These are phyloP conservation scores for Diversispora epigaea DNA, from an alignment of 192 early-diverging fungal genomes.

Conservation along the genomic window DNA sequence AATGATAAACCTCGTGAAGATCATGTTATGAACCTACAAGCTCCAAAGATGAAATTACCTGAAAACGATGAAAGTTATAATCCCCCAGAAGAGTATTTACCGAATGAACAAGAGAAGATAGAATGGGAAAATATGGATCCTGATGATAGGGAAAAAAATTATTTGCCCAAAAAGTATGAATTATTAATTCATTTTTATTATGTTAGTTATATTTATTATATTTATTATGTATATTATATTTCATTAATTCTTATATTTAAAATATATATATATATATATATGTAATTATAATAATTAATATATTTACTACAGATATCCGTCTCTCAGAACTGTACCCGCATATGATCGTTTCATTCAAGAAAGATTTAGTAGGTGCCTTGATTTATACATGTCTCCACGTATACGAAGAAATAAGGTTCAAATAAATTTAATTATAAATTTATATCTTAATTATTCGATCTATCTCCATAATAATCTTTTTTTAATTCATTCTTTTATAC, in stretches of 20 bases:
- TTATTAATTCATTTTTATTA: not conserved
- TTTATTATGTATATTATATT: too few relatives aligned
- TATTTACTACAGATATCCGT: slow-evolving; percentile 47
- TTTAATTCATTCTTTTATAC: not conserved
- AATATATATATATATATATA: too few relatives aligned
- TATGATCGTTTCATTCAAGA: slow-evolving; percentile 91
- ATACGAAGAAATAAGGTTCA: slow-evolving; percentile 75
- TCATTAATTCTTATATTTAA: too few relatives aligned
- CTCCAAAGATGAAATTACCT: slow-evolving; percentile 86
- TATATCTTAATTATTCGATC: not conserved
- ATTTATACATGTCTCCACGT: slow-evolving; percentile 95
- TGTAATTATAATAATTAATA: too few relatives aligned
- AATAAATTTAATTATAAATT: not conserved
- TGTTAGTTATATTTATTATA: not conserved
- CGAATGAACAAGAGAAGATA: slow-evolving; percentile 73
- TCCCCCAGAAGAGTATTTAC: slow-evolving; percentile 92
- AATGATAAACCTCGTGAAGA: slow-evolving; percentile 57
- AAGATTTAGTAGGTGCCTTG: slow-evolving; percentile 94
- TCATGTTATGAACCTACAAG: slow-evolving; percentile 77
- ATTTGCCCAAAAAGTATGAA: slow-evolving; percentile 62
- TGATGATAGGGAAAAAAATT: slow-evolving; percentile 70
- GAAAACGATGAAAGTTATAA: slow-evolving; percentile 95
- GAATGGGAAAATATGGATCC: slow-evolving; percentile 80
- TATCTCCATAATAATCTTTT: not conserved
- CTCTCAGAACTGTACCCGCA: slow-evolving; percentile 82